Evolutionary conservation across 805 yeast species (phyloP), one percentile per base, ranked within the genome.

Genomic region (Spathaspora hagerdaliae): DNA sequence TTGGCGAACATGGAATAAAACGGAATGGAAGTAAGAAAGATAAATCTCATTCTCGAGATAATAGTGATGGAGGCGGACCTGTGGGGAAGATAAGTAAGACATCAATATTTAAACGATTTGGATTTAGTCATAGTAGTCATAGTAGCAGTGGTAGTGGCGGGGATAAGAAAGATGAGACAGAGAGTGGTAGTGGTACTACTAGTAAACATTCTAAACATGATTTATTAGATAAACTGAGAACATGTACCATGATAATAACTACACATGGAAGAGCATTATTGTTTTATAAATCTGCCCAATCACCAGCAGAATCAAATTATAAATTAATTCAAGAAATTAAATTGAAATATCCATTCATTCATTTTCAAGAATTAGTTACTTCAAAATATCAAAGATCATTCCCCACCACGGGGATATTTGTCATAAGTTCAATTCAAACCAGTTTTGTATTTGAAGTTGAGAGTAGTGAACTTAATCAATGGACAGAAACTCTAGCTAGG

Each of bases 191-290:
- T n/a, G n/a, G n/a, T n/a, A n/a, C n/a, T n/a, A n/a, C n/a, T n/a
- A n/a, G n/a, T n/a, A 5, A 29, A 15, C 8, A 8, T 9, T 31
- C 11, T 4, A 11, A 27, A 35, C 45, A 38, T 32, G 57, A 59
- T 44, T 60, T 63, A 10, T 42, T 66, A 34, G 77, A 72, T 6
- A 73, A 66, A 38, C 67, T 67, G 43, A 61, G 70, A 45, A 68
- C 71, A 8, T 74, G 87, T 50, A 74, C 83, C 1, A 53, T 83
- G 47, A 51, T 85, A 11, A 65, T 83, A 0, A 85, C 91, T 1
- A 71, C 80, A 1, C 74, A 74, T 56, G 92, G 90, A 1, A 68
- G 91, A 40, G 80, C 78, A 0, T 60, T 86, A 47, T 56, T 85
- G 1, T 79, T 85, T 49, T 63, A 66, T 52, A 32, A 32, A 12